Evolutionary conservation across 2,329 filamentous ascomycete genomes (phyloP).

Genomic region (Colletotrichum chlorophyti): DNA sequence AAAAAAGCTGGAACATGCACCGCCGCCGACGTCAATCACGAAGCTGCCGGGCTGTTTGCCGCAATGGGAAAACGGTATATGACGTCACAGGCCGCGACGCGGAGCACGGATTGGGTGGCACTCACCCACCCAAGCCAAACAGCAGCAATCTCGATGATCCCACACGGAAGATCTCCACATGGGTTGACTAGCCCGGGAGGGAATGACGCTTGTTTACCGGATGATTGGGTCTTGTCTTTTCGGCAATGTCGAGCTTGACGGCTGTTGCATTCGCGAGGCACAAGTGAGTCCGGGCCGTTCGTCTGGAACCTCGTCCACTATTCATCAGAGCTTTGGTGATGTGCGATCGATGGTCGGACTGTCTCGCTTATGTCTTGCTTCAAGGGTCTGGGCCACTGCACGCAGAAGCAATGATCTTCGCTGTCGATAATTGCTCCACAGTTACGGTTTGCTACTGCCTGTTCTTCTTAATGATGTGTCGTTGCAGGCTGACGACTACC

Average conservation of each 20-base stretch:
- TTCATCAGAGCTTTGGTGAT: background rate
- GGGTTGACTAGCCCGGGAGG: background rate
- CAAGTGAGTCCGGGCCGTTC: background rate
- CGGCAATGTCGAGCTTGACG: background rate
- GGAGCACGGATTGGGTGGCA: constrained; percentile 1
- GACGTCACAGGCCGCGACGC: constrained; percentile 23
- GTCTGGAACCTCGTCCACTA: too few species aligned
- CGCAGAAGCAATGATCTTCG: background rate
- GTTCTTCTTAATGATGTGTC: too few species aligned
- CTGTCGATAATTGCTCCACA: too few species aligned
- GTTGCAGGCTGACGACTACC: too few species aligned
- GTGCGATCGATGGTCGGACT: constrained; percentile 1
- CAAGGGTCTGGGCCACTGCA: background rate
- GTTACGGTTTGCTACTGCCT: too few species aligned
- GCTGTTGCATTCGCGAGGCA: background rate
- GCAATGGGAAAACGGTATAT: constrained; percentile 7
- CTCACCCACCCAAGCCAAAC: too few species aligned
- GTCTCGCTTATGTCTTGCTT: too few species aligned
- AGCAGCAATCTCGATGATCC: constrained; percentile 1
- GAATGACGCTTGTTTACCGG: constrained; percentile 8
- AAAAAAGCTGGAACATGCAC: background rate
- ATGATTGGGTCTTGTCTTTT: constrained; percentile 5
- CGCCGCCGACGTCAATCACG: constrained; percentile 29
- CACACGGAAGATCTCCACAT: constrained; percentile 19
- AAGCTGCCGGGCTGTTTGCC: background rate